phyloP scores from a whole-genome alignment of 768 basidiomycete species.

The Russula lepida region DNA sequence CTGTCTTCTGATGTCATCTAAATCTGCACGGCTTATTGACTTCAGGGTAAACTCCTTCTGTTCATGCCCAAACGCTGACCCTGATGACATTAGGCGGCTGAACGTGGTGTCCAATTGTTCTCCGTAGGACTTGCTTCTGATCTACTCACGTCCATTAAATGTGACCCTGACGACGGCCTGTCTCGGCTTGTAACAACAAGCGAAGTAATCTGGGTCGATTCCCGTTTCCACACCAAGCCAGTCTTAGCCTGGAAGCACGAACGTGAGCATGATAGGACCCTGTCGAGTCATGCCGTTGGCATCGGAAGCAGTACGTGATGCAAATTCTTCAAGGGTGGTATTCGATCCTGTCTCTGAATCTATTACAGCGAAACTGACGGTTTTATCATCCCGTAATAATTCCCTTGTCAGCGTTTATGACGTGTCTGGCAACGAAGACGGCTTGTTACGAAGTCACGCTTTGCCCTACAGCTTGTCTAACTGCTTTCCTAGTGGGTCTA shows the following conservation, averaged over 20 bases:
- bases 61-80: background rate
- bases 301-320: conserved; percentile 27
- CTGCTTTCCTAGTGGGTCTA: conserved; percentile 24
- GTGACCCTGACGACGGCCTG: conserved; percentile 34
- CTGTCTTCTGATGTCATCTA: conserved; percentile 43
- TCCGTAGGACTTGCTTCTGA: conserved; percentile 29
- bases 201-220: conserved; percentile 64
- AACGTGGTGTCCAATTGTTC: conserved; percentile 26
- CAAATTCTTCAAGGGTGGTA: background rate
- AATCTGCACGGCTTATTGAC: conserved; percentile 40
- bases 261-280: conserved; percentile 50
- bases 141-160: conserved; percentile 48
- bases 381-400: conserved; percentile 54
- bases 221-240: conserved; percentile 47
- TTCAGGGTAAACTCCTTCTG: conserved; percentile 39
- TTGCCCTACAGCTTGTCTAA: conserved; percentile 40
- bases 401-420: conserved; percentile 57
- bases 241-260: conserved; percentile 55
- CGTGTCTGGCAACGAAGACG: conserved; percentile 36
- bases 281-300: conserved; percentile 36
- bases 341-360: background rate
- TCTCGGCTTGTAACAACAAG: conserved; percentile 51
- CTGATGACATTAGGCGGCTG: conserved; percentile 1
- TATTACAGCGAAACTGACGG: conserved; percentile 39
- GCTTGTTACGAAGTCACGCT: conserved; percentile 37